Evolutionary conservation across 2,329 filamentous ascomycete species (phyloP), one percentile per base, ranked within the genome.

Genomic region (Colletotrichum sp.): DNA sequence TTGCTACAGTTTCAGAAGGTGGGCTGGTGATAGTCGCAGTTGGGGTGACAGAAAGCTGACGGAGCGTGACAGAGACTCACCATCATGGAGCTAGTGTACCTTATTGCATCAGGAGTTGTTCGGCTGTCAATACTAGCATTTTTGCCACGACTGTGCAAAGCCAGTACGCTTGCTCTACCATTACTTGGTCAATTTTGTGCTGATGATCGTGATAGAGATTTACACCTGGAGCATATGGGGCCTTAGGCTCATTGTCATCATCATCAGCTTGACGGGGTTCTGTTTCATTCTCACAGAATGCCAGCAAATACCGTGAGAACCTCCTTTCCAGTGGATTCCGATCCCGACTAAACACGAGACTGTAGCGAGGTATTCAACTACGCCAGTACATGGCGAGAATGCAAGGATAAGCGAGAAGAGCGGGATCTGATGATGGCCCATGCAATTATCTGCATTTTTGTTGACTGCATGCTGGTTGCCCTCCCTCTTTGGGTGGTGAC

Each of bases 401-500:
- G 83, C 76, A 78, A 80, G 30, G 74, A 78, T 8, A 67, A 73
- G 7, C 30, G 60, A 15, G 73, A 77, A 5, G 79, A 83, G 67
- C 78, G 78, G 34, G 71, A 62, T 15, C 82, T 86, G 79, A 83
- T 86, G 81, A 79, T 81, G 58, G 78, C 80, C 2, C 83, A 85
- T 66, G 80, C 80, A n/a, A 73, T 80, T 16, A 71, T 82, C 13
- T 81, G 82, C 32, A 78, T 85, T 12, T 78, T 81, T 34, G 78
- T 86, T 7, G 85, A 87, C 58, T 66, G 83, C 12, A 75, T 79
- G 48, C 80, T 86, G 12, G 76, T 86, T 26, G 76, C 79, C 5
- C 78, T 87, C 28, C 83, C 85, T 3, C 81, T 84, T 30, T 86
- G 82, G 82, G 81, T 85, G 15, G 82, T 86, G 28, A 79, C 80